A percentile compares a stretch with the other conserved stretches of the same genome.
Conservation (phyloP, 805 yeast genomes). For the Maudiozyma saulgeensis region DNA sequence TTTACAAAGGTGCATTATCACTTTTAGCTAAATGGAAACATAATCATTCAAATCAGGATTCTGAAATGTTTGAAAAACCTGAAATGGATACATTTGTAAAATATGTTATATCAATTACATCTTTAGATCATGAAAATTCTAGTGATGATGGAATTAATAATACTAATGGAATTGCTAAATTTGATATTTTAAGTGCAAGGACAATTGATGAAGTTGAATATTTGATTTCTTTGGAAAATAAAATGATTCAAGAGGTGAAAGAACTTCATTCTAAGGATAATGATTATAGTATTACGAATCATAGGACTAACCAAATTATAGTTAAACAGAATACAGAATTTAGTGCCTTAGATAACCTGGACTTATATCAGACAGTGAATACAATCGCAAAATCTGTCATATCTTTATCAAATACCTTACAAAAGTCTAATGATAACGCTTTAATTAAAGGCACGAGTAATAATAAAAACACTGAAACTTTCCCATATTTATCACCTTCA, state of each 20-base stretch:
- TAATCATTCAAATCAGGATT: slow-evolving; percentile 4
- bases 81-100: slow-evolving; percentile 31
- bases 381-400: slow-evolving; percentile 28
- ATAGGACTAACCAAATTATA: background rate
- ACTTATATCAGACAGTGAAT: slow-evolving; percentile 28
- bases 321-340: slow-evolving; percentile 5
- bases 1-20: slow-evolving; percentile 18
- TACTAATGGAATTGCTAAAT: slow-evolving; percentile 26
- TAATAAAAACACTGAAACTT: slow-evolving; percentile 4
- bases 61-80: slow-evolving; percentile 9
- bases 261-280: background rate
- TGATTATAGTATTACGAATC: too few species aligned
- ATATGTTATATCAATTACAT: slow-evolving; percentile 30
- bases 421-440: slow-evolving; percentile 4
- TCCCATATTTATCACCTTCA: slow-evolving; percentile 14
- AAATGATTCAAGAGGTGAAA: slow-evolving; percentile 15
- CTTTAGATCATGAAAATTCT: slow-evolving; percentile 15
- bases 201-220: slow-evolving; percentile 60
- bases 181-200: slow-evolving; percentile 61
- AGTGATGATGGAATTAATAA: background rate
- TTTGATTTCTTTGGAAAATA: slow-evolving; percentile 39
- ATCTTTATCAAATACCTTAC: slow-evolving; percentile 25
- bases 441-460: background rate
- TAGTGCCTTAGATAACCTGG: slow-evolving; percentile 29
- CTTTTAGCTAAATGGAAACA: slow-evolving; percentile 25